Percentiles rank a stretch among this genome's conserved stretches.
phyloP scores from a whole-genome alignment of 169 alveolate species.

The Cryptosporidium ubiquitum region DNA sequence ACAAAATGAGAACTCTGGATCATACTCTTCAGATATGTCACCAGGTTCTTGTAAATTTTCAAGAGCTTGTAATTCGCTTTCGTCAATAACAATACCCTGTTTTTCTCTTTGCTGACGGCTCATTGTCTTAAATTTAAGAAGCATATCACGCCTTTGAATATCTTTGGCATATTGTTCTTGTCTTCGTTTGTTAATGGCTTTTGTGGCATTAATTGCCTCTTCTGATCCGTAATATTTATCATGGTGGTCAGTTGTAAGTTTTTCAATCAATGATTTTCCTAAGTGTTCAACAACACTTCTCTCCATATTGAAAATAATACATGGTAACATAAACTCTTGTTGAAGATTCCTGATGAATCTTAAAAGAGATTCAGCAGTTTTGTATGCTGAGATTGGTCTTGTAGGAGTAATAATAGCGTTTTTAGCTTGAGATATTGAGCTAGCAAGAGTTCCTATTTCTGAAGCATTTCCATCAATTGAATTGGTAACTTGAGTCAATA shows the following conservation, averaged over 20 bases:
- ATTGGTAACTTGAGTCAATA: background rate
- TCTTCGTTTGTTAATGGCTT: slow-evolving; percentile 83
- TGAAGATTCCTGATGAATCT: slow-evolving; percentile 83
- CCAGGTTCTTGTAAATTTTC: slow-evolving; percentile 83
- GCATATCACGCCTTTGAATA: slow-evolving; percentile 83
- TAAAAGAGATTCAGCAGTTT: slow-evolving; percentile 77
- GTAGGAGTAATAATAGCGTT: slow-evolving; percentile 24
- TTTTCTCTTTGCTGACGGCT: slow-evolving; percentile 87
- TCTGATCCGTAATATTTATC: slow-evolving; percentile 88
- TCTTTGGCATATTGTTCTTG: slow-evolving; percentile 83
- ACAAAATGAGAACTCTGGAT: slow-evolving; percentile 87
- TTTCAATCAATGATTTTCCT: slow-evolving; percentile 79
- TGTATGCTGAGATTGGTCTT: slow-evolving; percentile 45
- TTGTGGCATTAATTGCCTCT: slow-evolving; percentile 83
- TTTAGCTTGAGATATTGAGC: slow-evolving; percentile 21
- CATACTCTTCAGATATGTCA: slow-evolving; percentile 88
- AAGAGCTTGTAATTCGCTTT: slow-evolving; percentile 80
- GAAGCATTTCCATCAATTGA: background rate
- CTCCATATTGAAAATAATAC: slow-evolving; percentile 88
- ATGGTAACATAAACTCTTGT: slow-evolving; percentile 84
- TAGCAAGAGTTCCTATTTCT: background rate
- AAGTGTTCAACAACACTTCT: slow-evolving; percentile 85
- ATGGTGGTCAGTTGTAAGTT: slow-evolving; percentile 83
- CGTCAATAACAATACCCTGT: slow-evolving; percentile 84
- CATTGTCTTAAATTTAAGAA: slow-evolving; percentile 81